Percentiles rank a stretch among this genome's conserved stretches.
phyloP scores from a whole-genome alignment of 306 rosid species.

The Prunus padus region DNA sequence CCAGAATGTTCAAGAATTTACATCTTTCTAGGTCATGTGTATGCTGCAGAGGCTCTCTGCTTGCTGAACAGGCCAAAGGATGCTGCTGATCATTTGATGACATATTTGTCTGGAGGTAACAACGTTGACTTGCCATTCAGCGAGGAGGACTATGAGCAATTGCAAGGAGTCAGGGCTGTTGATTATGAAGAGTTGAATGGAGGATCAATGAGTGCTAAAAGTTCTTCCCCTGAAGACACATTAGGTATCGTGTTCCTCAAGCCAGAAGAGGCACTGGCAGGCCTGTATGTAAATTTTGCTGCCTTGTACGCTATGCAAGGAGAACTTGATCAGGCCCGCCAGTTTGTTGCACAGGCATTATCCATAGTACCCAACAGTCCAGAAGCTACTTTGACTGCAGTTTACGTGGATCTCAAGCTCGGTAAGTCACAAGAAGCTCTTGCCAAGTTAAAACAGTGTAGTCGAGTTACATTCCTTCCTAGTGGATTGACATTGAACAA shows the following conservation, averaged over 20 bases:
- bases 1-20: conserved; percentile 88
- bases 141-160: conserved; percentile 70
- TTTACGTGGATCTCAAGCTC: conserved; percentile 76
- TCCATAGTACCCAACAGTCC: conserved; percentile 69
- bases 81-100: conserved; percentile 70
- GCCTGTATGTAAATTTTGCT: conserved; percentile 80
- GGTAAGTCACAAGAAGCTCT: conserved; percentile 82
- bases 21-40: conserved; percentile 72
- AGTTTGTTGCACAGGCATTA: conserved; percentile 63
- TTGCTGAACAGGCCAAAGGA: conserved; percentile 81
- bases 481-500: conserved; percentile 63
- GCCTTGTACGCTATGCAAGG: conserved; percentile 76
- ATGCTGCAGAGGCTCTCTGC: conserved; percentile 97
- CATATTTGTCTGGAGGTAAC: conserved; percentile 66
- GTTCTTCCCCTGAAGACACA: conserved; percentile 39
- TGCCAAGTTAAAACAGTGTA: conserved; percentile 66
- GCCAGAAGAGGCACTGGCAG: conserved; percentile 87
- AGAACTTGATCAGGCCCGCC: conserved; percentile 62
- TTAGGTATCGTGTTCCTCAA: conserved; percentile 59
- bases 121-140: conserved; percentile 70
- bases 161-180: conserved; percentile 50
- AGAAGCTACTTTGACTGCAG: conserved; percentile 75
- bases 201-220: conserved; percentile 55
- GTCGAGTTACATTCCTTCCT: conserved; percentile 66
- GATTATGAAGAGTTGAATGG: conserved; percentile 71